Evolutionary conservation across 257 asterid species (phyloP), one percentile per base, ranked within the genome.

Genomic region (Vinca minor): DNA sequence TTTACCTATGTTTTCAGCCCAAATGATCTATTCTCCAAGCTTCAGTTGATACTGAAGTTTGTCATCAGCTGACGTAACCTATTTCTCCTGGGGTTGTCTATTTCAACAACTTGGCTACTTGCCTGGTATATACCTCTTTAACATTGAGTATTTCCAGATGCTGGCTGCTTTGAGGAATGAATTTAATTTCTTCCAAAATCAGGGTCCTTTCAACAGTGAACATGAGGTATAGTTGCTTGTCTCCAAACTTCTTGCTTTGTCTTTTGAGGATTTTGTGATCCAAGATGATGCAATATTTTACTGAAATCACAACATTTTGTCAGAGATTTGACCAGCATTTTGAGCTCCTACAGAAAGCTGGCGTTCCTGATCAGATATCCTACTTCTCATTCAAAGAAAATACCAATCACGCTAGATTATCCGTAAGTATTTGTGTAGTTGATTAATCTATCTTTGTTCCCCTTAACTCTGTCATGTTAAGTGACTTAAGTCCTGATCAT

Each of bases 311-410:
- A 38, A 47, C 59, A 61, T 60, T 57, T 71, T 57, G 91, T 42
- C 96, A 92, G 96, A 92, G 95, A 84, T 92, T 92, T 70, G 76
- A 79, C 62, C 98, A 92, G 85, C 96, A 85, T 79, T 92, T 92
- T 72, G 98, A 89, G 85, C 86, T 87, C 71, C 79, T 92, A 70
- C 96, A 79, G 79, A 92, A 79, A 78, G 96, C 95, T 58, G 82
- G 91, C 81, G 74, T 92, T 71, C 96, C 98, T 28, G 90, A 89
- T 71, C 89, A 85, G 2, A 68, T 83, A 60, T 82, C 95, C 23
- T 89, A 84, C 81, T 71, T 71, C 66, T 74, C 93, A 36, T 92
- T 81, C 77, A 81, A 70, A 70, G 96, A 84, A 69, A 80, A 91
- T 49, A 75, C 83, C 44, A 75, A 82, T 63, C 77, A 78, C 54